Base-by-base conservation (phyloP, 371 early-diverging fungal species). In the Coemansia sp. region DNA sequence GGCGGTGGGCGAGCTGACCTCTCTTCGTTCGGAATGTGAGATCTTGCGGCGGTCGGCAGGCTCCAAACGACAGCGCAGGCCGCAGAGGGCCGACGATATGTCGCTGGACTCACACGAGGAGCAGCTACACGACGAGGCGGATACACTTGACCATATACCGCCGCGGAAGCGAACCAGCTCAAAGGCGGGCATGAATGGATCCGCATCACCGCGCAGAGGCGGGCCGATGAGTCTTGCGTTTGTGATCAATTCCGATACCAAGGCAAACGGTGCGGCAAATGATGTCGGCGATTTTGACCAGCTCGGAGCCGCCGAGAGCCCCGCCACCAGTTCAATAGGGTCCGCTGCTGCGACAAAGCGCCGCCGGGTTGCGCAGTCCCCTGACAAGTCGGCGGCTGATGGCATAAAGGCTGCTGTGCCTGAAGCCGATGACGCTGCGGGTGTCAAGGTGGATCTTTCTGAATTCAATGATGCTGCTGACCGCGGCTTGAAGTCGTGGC, bases 201-300 rank as follows among this genome's bases (percentile, higher is more conserved):
- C 7, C 5, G 18, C 32, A n/a, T 16, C 43, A 9, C 24, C 33
- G 8, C 46, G 32, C 2, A 58, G 24, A 10, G 32, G 48, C 12
- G 69, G 60, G 0, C 72, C 72, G n/a, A 72, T 68, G 72, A 69
- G 72, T 18, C 53, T 72, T 34, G 52, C 59, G 24, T 72, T 72
- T 60, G 51, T 72, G 18, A 64, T 72, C 47, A 72, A 72, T 49
- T 12, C 52, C n/a, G 60, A 63, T 14, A 5, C 54, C n/a, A 56
- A 37, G 7, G 48, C 49, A 10, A 29, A 24, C 34, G 33, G 43
- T 7, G 31, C 31, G 34, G 24, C 24, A 24, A 24, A 24, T 24
- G 24, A 24, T 24, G 24, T 24, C 24, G 24, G 24, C 24, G 24
- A 24, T 24, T 24, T 24, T 24, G 24, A 24, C 24, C 24, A 24